phyloP scores from a whole-genome alignment of 2,329 filamentous ascomycete species.

The Lithohypha guttulata region DNA sequence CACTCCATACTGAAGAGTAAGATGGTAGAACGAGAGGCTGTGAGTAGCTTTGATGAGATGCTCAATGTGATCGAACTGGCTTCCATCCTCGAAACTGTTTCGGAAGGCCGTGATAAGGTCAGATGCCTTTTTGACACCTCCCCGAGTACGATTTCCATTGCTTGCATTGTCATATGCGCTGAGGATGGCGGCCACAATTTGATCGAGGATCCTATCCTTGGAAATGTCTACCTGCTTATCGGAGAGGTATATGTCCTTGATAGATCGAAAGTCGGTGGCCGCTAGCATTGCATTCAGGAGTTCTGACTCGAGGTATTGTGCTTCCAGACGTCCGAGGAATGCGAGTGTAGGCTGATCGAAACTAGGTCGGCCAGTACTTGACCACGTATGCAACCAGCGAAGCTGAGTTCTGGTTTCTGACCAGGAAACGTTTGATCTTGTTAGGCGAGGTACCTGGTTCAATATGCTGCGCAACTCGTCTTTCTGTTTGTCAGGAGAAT shows the following conservation, averaged over 20 bases:
- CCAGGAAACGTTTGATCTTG: slow-evolving; percentile 40
- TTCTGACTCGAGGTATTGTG: slow-evolving; percentile 39
- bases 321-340: slow-evolving; percentile 21
- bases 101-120: slow-evolving; percentile 40
- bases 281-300: slow-evolving; percentile 46
- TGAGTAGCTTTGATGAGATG: slow-evolving; percentile 52
- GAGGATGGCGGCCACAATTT: slow-evolving; percentile 43
- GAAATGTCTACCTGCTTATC: slow-evolving; percentile 29
- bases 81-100: slow-evolving; percentile 32
- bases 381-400: slow-evolving; percentile 53
- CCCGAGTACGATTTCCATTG: slow-evolving; percentile 53
- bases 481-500: slow-evolving; percentile 42
- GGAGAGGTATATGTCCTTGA: slow-evolving; percentile 31
- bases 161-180: slow-evolving; percentile 53
- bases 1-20: slow-evolving; percentile 53
- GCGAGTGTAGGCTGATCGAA: slow-evolving; percentile 14
- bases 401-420: slow-evolving; percentile 38
- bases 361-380: slow-evolving; percentile 24
- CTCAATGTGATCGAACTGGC: slow-evolving; percentile 34
- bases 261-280: slow-evolving; percentile 34
- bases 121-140: slow-evolving; percentile 51
- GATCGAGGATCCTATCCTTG: slow-evolving; percentile 39
- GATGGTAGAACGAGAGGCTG: slow-evolving; percentile 53
- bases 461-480: slow-evolving; percentile 44
- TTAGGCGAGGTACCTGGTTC: slow-evolving; percentile 34